Conservation (phyloP, 164 flowering plant species). For the Umbellularia californica region DNA sequence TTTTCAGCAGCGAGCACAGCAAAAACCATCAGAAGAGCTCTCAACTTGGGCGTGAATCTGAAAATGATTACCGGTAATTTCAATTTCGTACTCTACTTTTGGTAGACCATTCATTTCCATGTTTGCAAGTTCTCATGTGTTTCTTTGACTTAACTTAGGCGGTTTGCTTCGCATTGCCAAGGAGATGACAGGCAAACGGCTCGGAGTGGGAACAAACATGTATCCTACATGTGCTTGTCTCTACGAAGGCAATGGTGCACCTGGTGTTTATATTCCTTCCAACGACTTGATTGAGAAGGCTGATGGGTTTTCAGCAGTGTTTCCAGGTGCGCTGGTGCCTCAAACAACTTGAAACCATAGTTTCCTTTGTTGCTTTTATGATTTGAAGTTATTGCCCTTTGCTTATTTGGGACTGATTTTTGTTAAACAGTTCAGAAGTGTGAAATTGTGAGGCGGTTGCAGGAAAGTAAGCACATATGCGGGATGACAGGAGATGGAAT, state of each 20-base stretch:
- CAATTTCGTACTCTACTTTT: background rate
- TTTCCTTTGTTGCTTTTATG: background rate
- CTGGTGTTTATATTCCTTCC: conserved; percentile 5
- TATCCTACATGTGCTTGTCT: conserved; percentile 33
- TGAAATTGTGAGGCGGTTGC: conserved; percentile 37
- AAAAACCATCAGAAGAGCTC: conserved; percentile 33
- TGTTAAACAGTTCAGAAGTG: conserved; percentile 32
- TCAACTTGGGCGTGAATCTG: conserved; percentile 35
- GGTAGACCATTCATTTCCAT: background rate
- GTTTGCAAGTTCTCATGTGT: no score
- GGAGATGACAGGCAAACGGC: conserved; percentile 36
- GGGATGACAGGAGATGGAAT: conserved; percentile 52
- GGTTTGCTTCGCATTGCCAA: conserved; percentile 41
- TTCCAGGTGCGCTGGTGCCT: conserved; percentile 23
- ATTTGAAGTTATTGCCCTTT: background rate
- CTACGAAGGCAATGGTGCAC: no score
- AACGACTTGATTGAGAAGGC: conserved; percentile 45
- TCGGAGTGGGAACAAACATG: conserved; percentile 52
- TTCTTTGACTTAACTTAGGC: conserved; percentile 15
- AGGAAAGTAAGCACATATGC: conserved; percentile 42
- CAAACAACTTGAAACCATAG: background rate
- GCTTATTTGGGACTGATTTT: background rate
- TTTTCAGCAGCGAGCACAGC: background rate
- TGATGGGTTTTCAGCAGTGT: conserved; percentile 43
- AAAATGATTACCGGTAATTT: conserved; percentile 33